These are phyloP conservation scores for Prunus campanulata DNA, from an alignment of 306 rosid genomes.

Conservation along the genomic window DNA sequence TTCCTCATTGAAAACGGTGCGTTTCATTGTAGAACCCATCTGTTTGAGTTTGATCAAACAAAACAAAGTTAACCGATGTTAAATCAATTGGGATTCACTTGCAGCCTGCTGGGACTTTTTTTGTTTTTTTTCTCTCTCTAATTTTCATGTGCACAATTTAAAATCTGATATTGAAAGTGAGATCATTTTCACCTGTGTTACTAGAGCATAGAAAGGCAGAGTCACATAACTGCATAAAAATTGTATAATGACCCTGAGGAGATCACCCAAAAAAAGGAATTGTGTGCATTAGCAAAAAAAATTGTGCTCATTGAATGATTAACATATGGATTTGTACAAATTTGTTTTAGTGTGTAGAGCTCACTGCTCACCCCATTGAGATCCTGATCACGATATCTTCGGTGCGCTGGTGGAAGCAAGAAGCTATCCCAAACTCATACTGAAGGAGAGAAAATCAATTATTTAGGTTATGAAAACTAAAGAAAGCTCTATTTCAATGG, in stretches of 20 bases:
- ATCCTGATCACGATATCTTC: constrained; percentile 50
- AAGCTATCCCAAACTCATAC: constrained; percentile 24
- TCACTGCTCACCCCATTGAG: constrained; percentile 65
- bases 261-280: constrained; percentile 5
- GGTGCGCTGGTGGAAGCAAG: constrained; percentile 49
- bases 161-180: background rate
- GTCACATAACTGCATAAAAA: constrained; percentile 82
- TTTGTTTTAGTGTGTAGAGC: background rate
- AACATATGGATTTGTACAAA: background rate
- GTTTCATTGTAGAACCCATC: constrained; percentile 78
- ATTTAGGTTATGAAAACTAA: background rate
- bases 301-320: background rate
- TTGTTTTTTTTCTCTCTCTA: no score
- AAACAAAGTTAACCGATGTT: background rate
- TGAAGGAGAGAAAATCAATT: constrained; percentile 25
- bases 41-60: constrained; percentile 23
- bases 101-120: no score
- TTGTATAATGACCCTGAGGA: constrained; percentile 67
- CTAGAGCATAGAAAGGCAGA: constrained; percentile 87
- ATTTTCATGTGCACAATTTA: no score
- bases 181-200: constrained; percentile 61
- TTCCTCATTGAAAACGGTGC: constrained; percentile 54
- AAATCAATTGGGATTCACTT: background rate
- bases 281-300: background rate
- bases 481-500: background rate